A percentile compares a stretch with the other conserved stretches of the same genome.
Evolutionary conservation across 2,329 filamentous ascomycete species (phyloP).

Genomic region (Trichoderma gracile): DNA sequence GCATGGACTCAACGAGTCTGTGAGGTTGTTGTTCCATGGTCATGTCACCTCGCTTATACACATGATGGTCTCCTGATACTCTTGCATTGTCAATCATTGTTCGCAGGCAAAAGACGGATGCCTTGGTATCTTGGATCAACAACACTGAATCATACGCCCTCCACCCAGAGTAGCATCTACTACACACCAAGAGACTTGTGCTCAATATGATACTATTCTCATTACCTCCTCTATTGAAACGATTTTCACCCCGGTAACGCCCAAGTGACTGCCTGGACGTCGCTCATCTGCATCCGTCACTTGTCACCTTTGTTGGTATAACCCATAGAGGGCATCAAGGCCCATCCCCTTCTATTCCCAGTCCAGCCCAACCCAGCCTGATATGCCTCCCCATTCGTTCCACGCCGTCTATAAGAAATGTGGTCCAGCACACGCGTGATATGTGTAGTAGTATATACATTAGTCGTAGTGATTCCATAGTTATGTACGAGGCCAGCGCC

Average conservation of each 20-base stretch:
- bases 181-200: no score
- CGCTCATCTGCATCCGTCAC: constrained; percentile 21
- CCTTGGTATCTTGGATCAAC: not conserved
- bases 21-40: no score
- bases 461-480: constrained; percentile 21
- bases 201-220: not conserved
- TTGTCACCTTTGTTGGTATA: constrained; percentile 17
- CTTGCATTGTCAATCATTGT: no score
- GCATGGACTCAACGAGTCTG: not conserved
- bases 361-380: constrained; percentile 5
- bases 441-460: constrained; percentile 24
- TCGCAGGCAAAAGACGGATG: not conserved
- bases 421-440: constrained; percentile 24
- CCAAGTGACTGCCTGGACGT: not conserved
- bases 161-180: no score
- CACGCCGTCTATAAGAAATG: constrained; percentile 23
- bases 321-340: constrained; percentile 5
- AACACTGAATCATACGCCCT: not conserved
- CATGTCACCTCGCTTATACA: no score
- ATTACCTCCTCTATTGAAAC: not conserved
- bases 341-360: constrained; percentile 8
- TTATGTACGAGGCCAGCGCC: constrained; percentile 16
- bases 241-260: not conserved
- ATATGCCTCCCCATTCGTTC: constrained; percentile 17
- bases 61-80: no score